These are phyloP conservation scores for Talaromyces piceae DNA, from an alignment of 2,329 filamentous ascomycete genomes.

Conservation along the genomic window DNA sequence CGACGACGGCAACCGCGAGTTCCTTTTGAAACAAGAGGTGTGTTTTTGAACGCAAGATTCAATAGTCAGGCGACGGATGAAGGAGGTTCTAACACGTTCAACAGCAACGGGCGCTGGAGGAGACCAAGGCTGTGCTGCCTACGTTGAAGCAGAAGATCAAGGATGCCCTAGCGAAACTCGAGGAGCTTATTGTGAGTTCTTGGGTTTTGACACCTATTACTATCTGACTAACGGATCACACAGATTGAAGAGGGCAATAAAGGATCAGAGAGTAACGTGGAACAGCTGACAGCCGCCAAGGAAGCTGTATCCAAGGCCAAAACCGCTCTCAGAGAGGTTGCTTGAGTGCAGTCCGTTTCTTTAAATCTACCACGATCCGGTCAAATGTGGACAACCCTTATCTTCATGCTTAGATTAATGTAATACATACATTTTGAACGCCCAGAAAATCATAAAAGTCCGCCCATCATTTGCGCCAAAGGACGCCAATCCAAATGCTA, in stretches of 20 bases:
- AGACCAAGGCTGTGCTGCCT: conserved; percentile 78
- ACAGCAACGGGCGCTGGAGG: conserved; percentile 71
- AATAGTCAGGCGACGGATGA: background rate
- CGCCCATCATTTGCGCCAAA: too few relatives aligned
- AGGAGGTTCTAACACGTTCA: background rate
- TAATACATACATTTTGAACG: conserved; percentile 2
- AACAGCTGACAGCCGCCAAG: conserved; percentile 35
- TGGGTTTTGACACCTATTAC: conserved; percentile 2
- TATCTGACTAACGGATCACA: background rate
- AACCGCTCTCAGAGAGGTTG: conserved; percentile 32
- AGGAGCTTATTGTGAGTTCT: conserved; percentile 64
- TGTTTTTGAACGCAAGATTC: conserved; percentile 16
- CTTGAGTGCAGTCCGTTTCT: conserved; percentile 16
- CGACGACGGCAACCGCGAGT: conserved; percentile 72
- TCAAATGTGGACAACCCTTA: background rate
- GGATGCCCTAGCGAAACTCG: conserved; percentile 63
- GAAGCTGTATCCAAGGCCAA: conserved; percentile 35
- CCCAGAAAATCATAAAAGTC: background rate
- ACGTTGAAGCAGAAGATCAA: conserved; percentile 63
- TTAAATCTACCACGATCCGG: background rate
- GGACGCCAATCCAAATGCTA: background rate
- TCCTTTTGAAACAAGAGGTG: conserved; percentile 80
- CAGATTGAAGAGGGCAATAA: conserved; percentile 35
- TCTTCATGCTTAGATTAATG: background rate
- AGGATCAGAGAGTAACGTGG: conserved; percentile 32